Conservation (phyloP, 495 filamentous ascomycete genomes). For the Filosporella fistucella region DNA sequence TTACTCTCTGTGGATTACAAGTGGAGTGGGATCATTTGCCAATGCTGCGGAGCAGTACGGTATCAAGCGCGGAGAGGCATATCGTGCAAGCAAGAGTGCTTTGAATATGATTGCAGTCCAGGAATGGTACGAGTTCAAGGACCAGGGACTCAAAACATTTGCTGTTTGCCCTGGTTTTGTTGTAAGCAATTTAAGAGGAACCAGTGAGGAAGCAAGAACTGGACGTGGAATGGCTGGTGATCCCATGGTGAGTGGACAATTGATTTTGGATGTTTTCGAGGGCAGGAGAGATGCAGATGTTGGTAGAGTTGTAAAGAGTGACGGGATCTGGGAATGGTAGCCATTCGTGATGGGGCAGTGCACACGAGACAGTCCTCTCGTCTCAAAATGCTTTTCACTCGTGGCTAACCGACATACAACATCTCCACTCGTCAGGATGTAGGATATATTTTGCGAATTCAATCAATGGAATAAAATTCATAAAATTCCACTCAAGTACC, state of each 20-base stretch:
- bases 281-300: constrained; percentile 33
- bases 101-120: constrained; percentile 24
- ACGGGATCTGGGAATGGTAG: constrained; percentile 6
- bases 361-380: no score
- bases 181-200: constrained; percentile 21
- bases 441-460: no score
- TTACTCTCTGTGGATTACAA: constrained; percentile 34
- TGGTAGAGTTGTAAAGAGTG: constrained; percentile 32
- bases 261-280: constrained; percentile 30
- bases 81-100: constrained; percentile 23
- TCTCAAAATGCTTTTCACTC: no score
- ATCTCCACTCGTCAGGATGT: no score
- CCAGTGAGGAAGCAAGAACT: constrained; percentile 11
- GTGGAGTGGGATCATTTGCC: constrained; percentile 32
- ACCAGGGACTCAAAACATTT: constrained; percentile 15
- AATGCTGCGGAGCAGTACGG: constrained; percentile 12
- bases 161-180: constrained; percentile 20
- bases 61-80: constrained; percentile 4
- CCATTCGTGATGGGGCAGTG: no score
- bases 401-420: no score
- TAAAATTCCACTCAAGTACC: no score
- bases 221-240: constrained; percentile 17
- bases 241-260: constrained; percentile 28
- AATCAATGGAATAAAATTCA: no score
- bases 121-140: constrained; percentile 3